Evolutionary conservation across 768 basidiomycete genomes (phyloP).

Genomic region (Amanita pallidorosea): DNA sequence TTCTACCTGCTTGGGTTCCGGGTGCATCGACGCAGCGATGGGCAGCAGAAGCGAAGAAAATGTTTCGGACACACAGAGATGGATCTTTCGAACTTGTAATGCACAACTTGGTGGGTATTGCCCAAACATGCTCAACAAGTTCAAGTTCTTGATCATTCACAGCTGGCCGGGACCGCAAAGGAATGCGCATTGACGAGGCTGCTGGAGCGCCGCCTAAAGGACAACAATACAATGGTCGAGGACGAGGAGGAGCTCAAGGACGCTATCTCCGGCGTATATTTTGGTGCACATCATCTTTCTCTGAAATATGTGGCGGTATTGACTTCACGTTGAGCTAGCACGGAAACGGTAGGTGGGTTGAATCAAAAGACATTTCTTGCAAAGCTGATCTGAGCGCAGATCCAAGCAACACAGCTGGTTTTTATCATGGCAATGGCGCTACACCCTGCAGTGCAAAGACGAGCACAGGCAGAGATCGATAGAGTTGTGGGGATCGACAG

Average conservation of each 20-base stretch:
- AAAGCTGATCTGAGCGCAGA: neutral
- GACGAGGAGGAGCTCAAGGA: neutral
- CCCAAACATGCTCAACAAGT: no score
- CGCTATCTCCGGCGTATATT: neutral
- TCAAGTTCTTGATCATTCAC: no score
- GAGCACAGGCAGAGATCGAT: constrained; percentile 11
- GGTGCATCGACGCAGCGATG: constrained; percentile 18
- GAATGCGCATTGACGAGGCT: neutral
- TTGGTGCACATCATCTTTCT: neutral
- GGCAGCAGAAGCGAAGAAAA: neutral
- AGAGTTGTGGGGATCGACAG: constrained; percentile 10
- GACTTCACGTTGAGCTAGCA: neutral
- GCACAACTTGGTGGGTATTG: neutral
- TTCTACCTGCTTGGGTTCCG: constrained; percentile 34
- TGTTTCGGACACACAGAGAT: neutral
- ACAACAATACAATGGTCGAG: neutral
- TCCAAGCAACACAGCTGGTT: neutral
- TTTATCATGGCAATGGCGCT: constrained; percentile 12
- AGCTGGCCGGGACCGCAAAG: neutral
- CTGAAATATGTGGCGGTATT: neutral
- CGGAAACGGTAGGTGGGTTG: neutral
- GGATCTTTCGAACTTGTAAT: neutral
- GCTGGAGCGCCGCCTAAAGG: neutral
- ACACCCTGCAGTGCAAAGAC: constrained; percentile 10
- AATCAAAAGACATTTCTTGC: neutral